A percentile compares a stretch with the other conserved stretches of the same genome.
Evolutionary conservation across 768 basidiomycete genomes (phyloP).

Genomic region (Mycena belliarum): DNA sequence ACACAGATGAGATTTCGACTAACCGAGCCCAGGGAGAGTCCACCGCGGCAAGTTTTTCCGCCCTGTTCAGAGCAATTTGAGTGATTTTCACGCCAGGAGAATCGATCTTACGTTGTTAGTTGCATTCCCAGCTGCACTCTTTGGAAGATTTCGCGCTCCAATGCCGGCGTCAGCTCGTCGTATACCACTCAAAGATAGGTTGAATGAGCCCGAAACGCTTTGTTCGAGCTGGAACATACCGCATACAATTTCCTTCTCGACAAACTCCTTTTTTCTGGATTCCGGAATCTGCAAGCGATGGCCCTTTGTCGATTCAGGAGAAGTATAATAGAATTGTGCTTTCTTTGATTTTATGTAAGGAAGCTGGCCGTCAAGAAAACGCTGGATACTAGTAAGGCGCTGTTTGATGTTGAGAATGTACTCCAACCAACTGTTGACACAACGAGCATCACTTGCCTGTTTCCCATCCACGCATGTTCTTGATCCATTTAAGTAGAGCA

Average conservation of each 20-base stretch:
- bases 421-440: not conserved
- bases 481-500: not conserved
- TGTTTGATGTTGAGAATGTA: constrained; percentile 29
- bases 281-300: constrained; percentile 55
- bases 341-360: constrained; percentile 44
- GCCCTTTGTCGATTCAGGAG: constrained; percentile 44
- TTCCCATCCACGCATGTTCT: constrained; percentile 78
- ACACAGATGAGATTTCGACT: constrained; percentile 11
- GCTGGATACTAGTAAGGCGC: constrained; percentile 52
- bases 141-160: constrained; percentile 81
- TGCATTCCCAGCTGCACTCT: constrained; percentile 81
- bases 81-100: not conserved
- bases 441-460: constrained; percentile 51
- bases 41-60: constrained; percentile 82
- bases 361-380: constrained; percentile 71
- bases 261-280: constrained; percentile 50
- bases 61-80: not conserved
- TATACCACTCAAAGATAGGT: constrained; percentile 61
- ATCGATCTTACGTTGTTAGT: constrained; percentile 56
- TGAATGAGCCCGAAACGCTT: not conserved
- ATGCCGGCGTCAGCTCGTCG: constrained; percentile 46
- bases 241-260: constrained; percentile 62
- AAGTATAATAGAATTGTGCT: constrained; percentile 64
- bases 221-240: constrained; percentile 43
- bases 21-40: constrained; percentile 65